Evolutionary conservation across 768 basidiomycete species (phyloP), one percentile per base, ranked within the genome.

Genomic region (Calocera cornea): DNA sequence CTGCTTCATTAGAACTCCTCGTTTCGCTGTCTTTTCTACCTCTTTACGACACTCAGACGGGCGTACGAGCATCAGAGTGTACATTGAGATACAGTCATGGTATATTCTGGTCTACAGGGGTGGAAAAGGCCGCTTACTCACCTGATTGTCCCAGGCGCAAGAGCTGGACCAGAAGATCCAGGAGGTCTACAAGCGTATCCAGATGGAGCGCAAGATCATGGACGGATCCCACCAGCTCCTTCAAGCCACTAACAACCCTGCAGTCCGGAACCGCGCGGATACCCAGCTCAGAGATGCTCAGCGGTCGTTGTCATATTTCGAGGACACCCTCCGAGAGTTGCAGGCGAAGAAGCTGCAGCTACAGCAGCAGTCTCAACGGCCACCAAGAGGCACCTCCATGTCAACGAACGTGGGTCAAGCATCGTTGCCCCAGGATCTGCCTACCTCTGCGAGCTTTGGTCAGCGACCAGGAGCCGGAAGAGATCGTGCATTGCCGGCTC

Each of bases 121-220:
- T 19, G 44, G 7, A 3, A 3, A 8, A 47, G 19, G 44, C 7
- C 19, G 36, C 8, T 24, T 47, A 8, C 16, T 47, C 66, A 16
- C 54, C n/a, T 1, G 2, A 64, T 22, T 5, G 3, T 29, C 24
- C 5, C 65, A 73, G 71, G 64, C 68, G 65, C 64, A 70, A 33
- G 73, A 74, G 65, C 81, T 92, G 79, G 91, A 93, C 85, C 87
- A 87, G 84, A 95, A 94, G 85, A 92, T 95, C 76, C 86, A 87
- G 76, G 90, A 92, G 77, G 86, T 94, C 73, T 85, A 87, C 80
- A 88, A 85, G 78, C 89, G 89, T 77, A 94, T 95, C 76, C 85
- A 88, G 79, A 93, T 89, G 38, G 92, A 95, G 80, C 89, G 88
- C 78, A 94, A 92, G 83, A 87, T 95, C 75, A 82, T 95, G 71